phyloP scores from a whole-genome alignment of 208 protist species.

The Leptomonas pyrrhocoris region DNA sequence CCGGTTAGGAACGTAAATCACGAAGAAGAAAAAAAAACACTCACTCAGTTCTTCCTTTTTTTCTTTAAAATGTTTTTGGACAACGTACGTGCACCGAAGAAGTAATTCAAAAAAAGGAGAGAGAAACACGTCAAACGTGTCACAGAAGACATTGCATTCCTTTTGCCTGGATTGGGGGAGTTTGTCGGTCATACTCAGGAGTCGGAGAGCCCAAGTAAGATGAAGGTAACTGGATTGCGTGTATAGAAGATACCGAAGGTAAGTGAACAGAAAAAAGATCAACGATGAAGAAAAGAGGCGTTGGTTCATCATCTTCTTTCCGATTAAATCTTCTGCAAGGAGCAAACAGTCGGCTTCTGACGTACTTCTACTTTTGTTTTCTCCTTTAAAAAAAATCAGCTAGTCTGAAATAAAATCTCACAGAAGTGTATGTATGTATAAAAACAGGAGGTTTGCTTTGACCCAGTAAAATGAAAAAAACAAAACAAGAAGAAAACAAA shows the following conservation, averaged over 20 bases:
- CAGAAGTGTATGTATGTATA: not conserved
- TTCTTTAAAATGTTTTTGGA: not conserved
- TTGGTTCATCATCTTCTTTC: not conserved
- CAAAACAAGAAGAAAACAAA: conserved; percentile 10
- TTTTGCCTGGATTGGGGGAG: no score
- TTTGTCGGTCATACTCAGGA: not conserved
- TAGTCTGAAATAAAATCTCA: conserved; percentile 2
- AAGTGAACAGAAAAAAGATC: not conserved
- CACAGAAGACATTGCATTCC: not conserved
- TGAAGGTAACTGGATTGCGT: not conserved
- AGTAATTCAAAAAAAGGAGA: no score
- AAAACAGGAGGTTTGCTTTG: conserved; percentile 12
- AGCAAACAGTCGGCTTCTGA: conserved; percentile 1
- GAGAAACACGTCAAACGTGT: not conserved
- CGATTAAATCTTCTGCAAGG: not conserved
- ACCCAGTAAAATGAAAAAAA: not conserved
- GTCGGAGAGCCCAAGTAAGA: not conserved
- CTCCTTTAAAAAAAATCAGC: conserved; percentile 4
- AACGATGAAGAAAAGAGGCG: not conserved
- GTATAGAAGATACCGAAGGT: not conserved
- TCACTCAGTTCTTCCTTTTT: not conserved
- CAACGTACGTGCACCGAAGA: not conserved
- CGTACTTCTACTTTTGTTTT: not conserved
- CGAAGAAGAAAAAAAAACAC: not conserved
- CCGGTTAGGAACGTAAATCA: not conserved